These are phyloP conservation scores for Dactylellina drechsleri DNA, from an alignment of 2,329 filamentous ascomycete species.

Conservation along the genomic window DNA sequence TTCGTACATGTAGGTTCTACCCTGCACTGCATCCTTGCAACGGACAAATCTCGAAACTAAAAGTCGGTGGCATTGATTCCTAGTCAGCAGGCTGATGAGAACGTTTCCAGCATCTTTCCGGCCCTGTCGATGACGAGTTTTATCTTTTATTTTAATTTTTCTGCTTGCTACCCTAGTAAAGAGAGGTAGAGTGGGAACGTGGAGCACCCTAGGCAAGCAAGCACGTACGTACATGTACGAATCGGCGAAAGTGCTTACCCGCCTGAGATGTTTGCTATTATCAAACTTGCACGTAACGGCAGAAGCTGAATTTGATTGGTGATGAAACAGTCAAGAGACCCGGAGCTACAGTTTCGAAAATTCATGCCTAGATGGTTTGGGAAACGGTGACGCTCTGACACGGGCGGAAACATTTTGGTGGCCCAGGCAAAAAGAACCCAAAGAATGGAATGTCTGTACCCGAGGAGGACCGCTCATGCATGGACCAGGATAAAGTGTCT, in stretches of 20 bases:
- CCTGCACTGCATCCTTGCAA: neutral
- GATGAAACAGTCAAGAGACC: conserved; percentile 46
- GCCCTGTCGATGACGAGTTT: neutral
- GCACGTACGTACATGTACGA: neutral
- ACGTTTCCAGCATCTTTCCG: neutral
- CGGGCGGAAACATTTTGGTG: conserved; percentile 26
- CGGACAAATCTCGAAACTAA: neutral
- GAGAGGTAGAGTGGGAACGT: neutral
- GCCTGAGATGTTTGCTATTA: conserved; percentile 9
- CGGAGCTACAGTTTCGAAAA: conserved; percentile 31
- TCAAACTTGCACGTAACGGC: conserved; percentile 18
- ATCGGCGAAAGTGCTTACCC: neutral
- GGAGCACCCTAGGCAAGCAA: neutral
- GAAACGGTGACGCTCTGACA: conserved; percentile 18
- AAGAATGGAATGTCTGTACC: neutral
- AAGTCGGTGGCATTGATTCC: too few species aligned
- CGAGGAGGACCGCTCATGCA: conserved; percentile 39
- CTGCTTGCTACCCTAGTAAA: neutral
- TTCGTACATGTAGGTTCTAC: neutral
- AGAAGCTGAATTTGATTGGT: conserved; percentile 22
- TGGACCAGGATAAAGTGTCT: conserved; percentile 11
- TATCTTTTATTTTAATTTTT: neutral
- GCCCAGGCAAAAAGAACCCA: neutral
- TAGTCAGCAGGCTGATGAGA: neutral
- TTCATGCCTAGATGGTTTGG: conserved; percentile 18